Evolutionary conservation across 176 grass and related monocot genomes (phyloP).

Genomic region (Oryza rufipogon): DNA sequence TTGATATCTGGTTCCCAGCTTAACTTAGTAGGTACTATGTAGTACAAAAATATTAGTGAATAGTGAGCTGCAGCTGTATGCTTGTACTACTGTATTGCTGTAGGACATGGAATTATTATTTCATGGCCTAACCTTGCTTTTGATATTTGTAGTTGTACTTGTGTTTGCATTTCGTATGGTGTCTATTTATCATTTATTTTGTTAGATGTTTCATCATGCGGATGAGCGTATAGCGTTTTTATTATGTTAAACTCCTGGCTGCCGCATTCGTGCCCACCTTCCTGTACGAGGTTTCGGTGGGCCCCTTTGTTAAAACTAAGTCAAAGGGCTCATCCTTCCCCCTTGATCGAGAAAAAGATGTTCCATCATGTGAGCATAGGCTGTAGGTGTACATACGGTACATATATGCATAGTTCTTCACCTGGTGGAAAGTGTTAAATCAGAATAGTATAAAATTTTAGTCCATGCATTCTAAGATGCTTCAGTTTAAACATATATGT

Average conservation of each 20-base stretch:
- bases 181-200: conserved; percentile 9
- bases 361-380: conserved; percentile 18
- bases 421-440: conserved; percentile 15
- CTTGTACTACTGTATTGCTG: neutral
- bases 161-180: neutral
- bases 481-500: neutral
- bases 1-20: conserved; percentile 8
- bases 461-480: conserved; percentile 5
- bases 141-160: conserved; percentile 25
- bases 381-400: neutral
- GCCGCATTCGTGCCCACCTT: too few species aligned
- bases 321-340: too few species aligned
- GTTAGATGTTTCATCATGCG: conserved; percentile 1
- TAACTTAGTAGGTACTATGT: conserved; percentile 16
- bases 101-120: conserved; percentile 18
- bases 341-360: neutral
- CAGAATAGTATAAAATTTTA: neutral
- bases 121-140: neutral
- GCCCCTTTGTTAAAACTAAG: too few species aligned
- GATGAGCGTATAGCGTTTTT: too few species aligned
- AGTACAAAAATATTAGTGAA: neutral
- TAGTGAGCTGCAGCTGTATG: conserved; percentile 1
- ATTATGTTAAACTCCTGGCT: too few species aligned
- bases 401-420: neutral
- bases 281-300: too few species aligned